Percentiles rank a stretch among this genome's conserved stretches.
Conservation (phyloP, 495 filamentous ascomycete genomes). For the Pseudevernia furfuracea region DNA sequence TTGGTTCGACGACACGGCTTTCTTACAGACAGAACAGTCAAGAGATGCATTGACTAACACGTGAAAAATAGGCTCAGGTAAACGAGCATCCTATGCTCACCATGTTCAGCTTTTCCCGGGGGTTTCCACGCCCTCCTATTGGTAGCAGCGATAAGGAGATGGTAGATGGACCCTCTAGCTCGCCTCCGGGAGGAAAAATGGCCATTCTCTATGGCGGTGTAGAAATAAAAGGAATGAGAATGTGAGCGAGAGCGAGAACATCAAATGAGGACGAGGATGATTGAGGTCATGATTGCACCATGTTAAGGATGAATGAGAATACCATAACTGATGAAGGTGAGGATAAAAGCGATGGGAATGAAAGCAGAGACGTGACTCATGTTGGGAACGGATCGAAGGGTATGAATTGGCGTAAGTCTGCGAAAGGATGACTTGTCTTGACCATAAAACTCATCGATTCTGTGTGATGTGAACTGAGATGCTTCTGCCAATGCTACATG, state of each 20-base stretch:
- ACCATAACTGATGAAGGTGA: neutral
- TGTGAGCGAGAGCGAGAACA: neutral
- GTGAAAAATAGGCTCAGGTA: no score
- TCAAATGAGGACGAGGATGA: neutral
- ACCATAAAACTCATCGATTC: neutral
- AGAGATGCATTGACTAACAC: no score
- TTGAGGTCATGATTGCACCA: neutral
- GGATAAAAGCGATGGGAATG: neutral
- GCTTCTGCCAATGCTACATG: slow-evolving; percentile 11
- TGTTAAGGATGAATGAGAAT: neutral
- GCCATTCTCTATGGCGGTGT: neutral
- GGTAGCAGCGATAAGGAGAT: neutral
- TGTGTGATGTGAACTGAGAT: neutral
- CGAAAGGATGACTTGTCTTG: neutral
- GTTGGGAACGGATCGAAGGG: neutral
- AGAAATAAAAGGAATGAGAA: neutral
- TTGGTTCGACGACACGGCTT: no score
- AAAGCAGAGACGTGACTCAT: neutral
- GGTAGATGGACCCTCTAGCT: neutral
- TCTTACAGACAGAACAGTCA: no score
- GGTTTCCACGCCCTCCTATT: no score
- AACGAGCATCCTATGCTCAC: no score
- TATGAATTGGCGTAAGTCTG: neutral
- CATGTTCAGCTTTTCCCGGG: no score
- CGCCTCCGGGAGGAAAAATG: neutral